phyloP scores from a whole-genome alignment of 2,329 filamentous ascomycete genomes.

The Hymenoscyphus fructigenus region DNA sequence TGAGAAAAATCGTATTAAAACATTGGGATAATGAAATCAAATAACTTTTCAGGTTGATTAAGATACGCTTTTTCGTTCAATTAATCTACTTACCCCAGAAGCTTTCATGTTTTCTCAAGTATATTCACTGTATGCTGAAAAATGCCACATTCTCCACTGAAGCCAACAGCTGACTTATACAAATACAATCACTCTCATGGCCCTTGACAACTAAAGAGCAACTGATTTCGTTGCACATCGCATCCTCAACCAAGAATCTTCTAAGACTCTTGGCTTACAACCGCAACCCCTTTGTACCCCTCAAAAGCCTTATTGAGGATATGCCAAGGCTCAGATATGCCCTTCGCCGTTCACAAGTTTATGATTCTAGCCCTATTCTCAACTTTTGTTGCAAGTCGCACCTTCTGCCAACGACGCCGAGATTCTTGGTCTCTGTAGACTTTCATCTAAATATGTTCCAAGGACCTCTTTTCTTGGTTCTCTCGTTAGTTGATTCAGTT shows the following conservation, averaged over 20 bases:
- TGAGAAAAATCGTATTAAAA: too few species aligned
- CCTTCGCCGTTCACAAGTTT: not conserved
- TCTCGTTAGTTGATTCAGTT: not conserved
- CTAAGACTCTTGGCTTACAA: not conserved
- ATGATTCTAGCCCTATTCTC: not conserved
- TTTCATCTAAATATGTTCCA: not conserved
- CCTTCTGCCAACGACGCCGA: not conserved
- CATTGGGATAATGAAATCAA: too few species aligned
- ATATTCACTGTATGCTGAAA: too few species aligned
- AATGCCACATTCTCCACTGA: too few species aligned
- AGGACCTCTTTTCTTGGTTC: not conserved
- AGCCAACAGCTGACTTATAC: not conserved
- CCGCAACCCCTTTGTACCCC: not conserved
- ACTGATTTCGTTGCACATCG: conserved; percentile 1
- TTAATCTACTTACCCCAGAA: too few species aligned
- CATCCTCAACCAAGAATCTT: not conserved
- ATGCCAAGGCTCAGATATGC: not conserved
- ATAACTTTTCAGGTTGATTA: too few species aligned
- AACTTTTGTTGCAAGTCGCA: not conserved
- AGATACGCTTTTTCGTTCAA: too few species aligned
- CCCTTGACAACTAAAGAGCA: not conserved
- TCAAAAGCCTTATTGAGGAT: not conserved
- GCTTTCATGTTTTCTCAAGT: too few species aligned
- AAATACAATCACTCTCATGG: not conserved
- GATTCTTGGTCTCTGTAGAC: not conserved